A percentile compares a stretch with the other conserved stretches of the same genome.
phyloP scores from a whole-genome alignment of 2,329 filamentous ascomycete genomes.

The Nemania diffusa region DNA sequence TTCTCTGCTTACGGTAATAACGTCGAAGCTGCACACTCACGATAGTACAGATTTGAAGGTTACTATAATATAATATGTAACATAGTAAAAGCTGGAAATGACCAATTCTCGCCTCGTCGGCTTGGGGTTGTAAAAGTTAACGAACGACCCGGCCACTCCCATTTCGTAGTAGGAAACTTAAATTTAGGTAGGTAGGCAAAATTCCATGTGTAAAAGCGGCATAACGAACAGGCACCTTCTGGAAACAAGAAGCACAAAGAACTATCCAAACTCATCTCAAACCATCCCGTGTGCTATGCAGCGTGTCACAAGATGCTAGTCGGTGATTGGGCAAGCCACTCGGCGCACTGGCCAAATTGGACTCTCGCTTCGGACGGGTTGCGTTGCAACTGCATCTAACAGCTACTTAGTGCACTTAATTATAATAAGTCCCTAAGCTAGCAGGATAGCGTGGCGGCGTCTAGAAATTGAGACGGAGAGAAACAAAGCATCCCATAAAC shows the following conservation, averaged over 20 bases:
- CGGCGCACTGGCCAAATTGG: slow-evolving; percentile 19
- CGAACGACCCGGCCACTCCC: no score
- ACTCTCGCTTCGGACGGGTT: slow-evolving; percentile 8
- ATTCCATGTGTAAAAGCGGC: not conserved
- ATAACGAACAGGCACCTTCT: not conserved
- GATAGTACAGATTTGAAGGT: no score
- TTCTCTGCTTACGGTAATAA: no score
- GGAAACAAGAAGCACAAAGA: not conserved
- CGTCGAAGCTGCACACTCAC: no score
- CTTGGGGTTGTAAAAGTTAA: no score
- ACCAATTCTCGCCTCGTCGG: no score
- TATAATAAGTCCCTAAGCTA: not conserved
- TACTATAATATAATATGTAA: no score
- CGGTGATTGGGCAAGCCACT: slow-evolving; percentile 15
- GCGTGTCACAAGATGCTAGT: not conserved
- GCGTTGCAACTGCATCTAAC: slow-evolving; percentile 17
- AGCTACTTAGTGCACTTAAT: not conserved
- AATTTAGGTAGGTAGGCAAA: no score
- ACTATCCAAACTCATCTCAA: not conserved
- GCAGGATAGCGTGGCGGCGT: not conserved
- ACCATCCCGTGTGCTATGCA: slow-evolving; percentile 6
- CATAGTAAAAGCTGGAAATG: no score
- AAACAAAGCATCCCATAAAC: not conserved
- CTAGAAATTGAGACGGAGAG: not conserved
- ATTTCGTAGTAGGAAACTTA: no score